Conservation (phyloP, 1,139 yeast genomes). For the Taphrina populina region DNA sequence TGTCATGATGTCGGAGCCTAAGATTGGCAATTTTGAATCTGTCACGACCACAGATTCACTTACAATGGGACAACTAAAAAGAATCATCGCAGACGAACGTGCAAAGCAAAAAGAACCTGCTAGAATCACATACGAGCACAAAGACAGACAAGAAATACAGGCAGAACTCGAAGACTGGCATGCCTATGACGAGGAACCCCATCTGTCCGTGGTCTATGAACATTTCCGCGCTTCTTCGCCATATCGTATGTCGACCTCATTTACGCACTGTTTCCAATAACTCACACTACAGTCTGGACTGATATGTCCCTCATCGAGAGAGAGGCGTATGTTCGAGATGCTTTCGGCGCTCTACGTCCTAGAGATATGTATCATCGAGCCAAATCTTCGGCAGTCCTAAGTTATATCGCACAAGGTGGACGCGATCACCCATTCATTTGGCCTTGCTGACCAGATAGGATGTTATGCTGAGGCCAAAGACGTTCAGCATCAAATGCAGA, state of each 20-base stretch:
- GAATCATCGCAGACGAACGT: neutral
- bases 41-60: conserved; percentile 23
- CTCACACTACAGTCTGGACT: conserved; percentile 9
- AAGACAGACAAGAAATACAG: conserved; percentile 40
- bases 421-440: no score
- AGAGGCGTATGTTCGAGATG: neutral
- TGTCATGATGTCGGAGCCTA: neutral
- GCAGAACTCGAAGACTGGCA: conserved; percentile 47
- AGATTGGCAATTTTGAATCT: neutral
- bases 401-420: conserved; percentile 46
- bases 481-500: conserved; percentile 48
- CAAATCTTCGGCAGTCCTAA: conserved; percentile 39
- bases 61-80: conserved; percentile 23
- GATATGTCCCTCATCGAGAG: neutral
- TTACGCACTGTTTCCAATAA: neutral
- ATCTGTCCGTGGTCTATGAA: neutral
- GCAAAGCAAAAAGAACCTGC: conserved; percentile 38
- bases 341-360: neutral
- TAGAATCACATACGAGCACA: conserved; percentile 42
- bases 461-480: conserved; percentile 44
- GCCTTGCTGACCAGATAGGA: conserved; percentile 2
- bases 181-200: conserved; percentile 41
- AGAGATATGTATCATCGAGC: conserved; percentile 35
- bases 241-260: neutral
- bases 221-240: neutral